phyloP scores from a whole-genome alignment of 140 eudicot genomes.

The Cichorium intybus region DNA sequence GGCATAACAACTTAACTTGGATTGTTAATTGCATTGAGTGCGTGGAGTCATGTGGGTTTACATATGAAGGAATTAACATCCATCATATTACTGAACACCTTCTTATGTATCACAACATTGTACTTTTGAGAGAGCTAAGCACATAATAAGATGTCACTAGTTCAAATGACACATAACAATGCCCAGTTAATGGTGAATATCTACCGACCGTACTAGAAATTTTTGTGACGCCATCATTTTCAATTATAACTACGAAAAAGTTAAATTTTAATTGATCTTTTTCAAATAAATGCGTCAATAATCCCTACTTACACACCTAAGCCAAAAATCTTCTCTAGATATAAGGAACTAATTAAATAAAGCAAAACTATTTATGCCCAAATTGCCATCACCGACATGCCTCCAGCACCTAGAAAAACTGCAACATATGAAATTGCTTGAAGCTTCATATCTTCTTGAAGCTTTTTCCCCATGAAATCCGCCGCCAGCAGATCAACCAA shows the following conservation, averaged over 20 bases:
- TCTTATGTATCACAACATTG: background rate
- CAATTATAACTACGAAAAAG: background rate
- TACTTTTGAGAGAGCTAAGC: background rate
- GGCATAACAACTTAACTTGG: too few species aligned
- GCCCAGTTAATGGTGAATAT: too few species aligned
- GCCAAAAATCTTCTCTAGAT: background rate
- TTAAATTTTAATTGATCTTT: background rate
- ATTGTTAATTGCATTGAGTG: too few species aligned
- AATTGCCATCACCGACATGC: conserved; percentile 77
- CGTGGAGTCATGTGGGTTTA: too few species aligned
- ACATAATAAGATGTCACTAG: background rate
- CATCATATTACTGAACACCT: too few species aligned
- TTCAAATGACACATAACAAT: too few species aligned
- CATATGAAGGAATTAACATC: too few species aligned
- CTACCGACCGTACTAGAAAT: too few species aligned
- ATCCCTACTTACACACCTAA: background rate
- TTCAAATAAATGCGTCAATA: background rate
- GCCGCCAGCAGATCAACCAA: conserved; percentile 72
- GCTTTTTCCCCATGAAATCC: conserved; percentile 65
- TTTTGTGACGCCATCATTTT: too few species aligned
- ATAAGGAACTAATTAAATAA: background rate
- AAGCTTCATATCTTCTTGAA: conserved; percentile 54
- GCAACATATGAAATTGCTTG: conserved; percentile 48
- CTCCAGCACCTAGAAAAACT: conserved; percentile 61
- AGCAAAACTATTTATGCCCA: conserved; percentile 43